A percentile compares a stretch with the other conserved stretches of the same genome.
phyloP scores from a whole-genome alignment of 129 eudicot species.

The Tagetes erecta region DNA sequence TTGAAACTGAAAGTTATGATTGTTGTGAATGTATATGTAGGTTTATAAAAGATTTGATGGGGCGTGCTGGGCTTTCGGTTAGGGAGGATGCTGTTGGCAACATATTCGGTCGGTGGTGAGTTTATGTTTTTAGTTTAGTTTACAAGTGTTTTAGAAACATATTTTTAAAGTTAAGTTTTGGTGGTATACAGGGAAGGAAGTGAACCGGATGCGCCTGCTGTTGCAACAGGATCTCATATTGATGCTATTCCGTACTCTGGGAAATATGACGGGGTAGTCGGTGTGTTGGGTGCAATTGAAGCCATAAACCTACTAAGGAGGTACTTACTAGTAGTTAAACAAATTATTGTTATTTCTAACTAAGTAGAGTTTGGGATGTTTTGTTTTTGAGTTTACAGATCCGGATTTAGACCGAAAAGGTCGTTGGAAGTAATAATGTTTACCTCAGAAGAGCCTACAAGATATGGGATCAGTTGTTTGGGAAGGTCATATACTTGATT shows the following conservation, averaged over 20 bases:
- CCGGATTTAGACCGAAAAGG: slow-evolving; percentile 83
- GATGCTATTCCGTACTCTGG: slow-evolving; percentile 99
- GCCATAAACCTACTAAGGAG: slow-evolving; percentile 83
- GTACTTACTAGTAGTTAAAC: slow-evolving; percentile 22
- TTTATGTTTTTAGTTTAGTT: slow-evolving; percentile 17
- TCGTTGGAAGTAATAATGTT: slow-evolving; percentile 95
- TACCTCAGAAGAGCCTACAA: slow-evolving; percentile 98
- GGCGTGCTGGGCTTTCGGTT: slow-evolving; percentile 80
- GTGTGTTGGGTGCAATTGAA: slow-evolving; percentile 97
- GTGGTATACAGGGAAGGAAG: slow-evolving; percentile 67
- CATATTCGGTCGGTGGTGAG: slow-evolving; percentile 96
- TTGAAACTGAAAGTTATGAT: too few relatives aligned
- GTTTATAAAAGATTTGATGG: slow-evolving; percentile 75
- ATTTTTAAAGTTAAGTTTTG: slow-evolving; percentile 24
- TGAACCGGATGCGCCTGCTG: slow-evolving; percentile 69
- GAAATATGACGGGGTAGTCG: slow-evolving; percentile 94
- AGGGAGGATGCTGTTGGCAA: slow-evolving; percentile 96
- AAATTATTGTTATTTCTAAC: neutral
- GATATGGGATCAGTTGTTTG: slow-evolving; percentile 95
- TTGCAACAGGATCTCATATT: slow-evolving; percentile 89
- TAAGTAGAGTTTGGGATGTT: neutral
- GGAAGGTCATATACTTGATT: slow-evolving; percentile 57
- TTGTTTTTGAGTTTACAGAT: slow-evolving; percentile 45
- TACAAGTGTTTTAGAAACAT: neutral
- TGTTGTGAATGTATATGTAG: slow-evolving; percentile 41